Evolutionary conservation across 345 rosid genomes (phyloP).

Genomic region (Ceriops tagal): DNA sequence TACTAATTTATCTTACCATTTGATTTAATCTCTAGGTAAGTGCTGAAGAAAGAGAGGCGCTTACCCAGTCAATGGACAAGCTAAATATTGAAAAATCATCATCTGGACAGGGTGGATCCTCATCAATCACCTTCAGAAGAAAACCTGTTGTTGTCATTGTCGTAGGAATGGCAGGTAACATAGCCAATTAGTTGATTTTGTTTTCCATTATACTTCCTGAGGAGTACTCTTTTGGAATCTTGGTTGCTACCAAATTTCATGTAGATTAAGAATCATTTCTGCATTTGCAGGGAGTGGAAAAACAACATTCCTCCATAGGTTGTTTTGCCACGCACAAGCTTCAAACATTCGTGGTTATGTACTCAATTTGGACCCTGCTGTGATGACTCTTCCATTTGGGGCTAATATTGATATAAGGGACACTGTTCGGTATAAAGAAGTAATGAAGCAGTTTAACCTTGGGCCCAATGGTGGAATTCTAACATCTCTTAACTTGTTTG

Average conservation of each 20-base stretch:
- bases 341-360: conserved; percentile 63
- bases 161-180: conserved; percentile 80
- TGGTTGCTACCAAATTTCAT: neutral
- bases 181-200: neutral
- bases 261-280: conserved; percentile 12
- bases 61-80: conserved; percentile 53
- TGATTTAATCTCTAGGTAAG: conserved; percentile 24
- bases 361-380: conserved; percentile 83
- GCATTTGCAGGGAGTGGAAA: conserved; percentile 63
- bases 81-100: conserved; percentile 36
- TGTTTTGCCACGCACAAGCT: conserved; percentile 69
- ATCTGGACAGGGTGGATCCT: conserved; percentile 29
- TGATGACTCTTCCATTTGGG: conserved; percentile 71
- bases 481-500: conserved; percentile 73
- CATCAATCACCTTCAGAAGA: conserved; percentile 51
- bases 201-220: neutral
- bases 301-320: conserved; percentile 68
- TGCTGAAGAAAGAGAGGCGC: conserved; percentile 43
- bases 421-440: conserved; percentile 75
- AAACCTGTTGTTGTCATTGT: conserved; percentile 70
- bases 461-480: conserved; percentile 85
- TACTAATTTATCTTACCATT: neutral
- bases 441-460: conserved; percentile 76
- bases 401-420: conserved; percentile 84
- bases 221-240: neutral